Conservation (phyloP, 441 rosid species). For the Geranium incanum region DNA sequence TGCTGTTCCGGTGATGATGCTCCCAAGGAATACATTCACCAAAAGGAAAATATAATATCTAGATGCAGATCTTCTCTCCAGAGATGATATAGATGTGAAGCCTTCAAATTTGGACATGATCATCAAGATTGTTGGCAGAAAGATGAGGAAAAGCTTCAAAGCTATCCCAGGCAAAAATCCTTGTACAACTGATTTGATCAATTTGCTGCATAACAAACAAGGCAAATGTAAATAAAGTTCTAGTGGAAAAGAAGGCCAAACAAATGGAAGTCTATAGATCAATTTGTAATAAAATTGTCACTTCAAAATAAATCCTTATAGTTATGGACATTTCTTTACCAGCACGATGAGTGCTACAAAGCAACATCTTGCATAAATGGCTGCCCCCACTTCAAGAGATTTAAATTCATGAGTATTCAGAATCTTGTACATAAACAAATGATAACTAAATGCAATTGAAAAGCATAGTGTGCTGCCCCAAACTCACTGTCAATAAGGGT, state of each 20-base stretch:
- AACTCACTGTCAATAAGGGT: constrained; percentile 21
- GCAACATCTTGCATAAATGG: neutral
- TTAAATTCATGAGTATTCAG: neutral
- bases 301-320: too few species aligned
- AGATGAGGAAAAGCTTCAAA: constrained; percentile 91
- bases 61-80: constrained; percentile 84
- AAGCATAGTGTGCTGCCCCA: constrained; percentile 13
- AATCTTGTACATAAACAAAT: neutral
- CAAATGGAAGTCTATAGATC: neutral
- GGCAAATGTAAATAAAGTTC: constrained; percentile 14
- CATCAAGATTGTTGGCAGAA: constrained; percentile 83
- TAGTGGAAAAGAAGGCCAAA: neutral
- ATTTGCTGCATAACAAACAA: constrained; percentile 34
- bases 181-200: constrained; percentile 61
- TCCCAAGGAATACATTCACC: constrained; percentile 76
- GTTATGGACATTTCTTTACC: too few species aligned
- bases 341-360: too few species aligned
- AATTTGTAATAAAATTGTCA: too few species aligned
- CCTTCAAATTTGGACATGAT: constrained; percentile 94
- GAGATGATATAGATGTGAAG: constrained; percentile 54
- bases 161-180: constrained; percentile 84
- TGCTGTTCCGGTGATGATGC: constrained; percentile 65
- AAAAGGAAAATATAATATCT: constrained; percentile 75
- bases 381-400: neutral
- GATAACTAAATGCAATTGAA: constrained; percentile 4